Conservation (phyloP, 306 rosid genomes). For the Gynostemma pentaphyllum region DNA sequence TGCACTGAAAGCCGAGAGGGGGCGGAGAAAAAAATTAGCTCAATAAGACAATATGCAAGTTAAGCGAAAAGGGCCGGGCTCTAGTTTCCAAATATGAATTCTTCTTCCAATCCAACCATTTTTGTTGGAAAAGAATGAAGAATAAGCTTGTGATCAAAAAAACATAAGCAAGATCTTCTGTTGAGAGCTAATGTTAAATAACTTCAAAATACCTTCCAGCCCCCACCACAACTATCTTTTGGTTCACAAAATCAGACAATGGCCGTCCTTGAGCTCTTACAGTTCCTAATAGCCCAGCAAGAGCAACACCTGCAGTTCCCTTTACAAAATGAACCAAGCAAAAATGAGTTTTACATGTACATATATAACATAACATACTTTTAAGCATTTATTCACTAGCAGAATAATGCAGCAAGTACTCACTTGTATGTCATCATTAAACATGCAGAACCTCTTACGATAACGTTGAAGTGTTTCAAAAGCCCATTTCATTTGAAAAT, state of each 20-base stretch:
- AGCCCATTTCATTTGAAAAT: constrained; percentile 99
- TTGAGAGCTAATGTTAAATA: constrained; percentile 4
- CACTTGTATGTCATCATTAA: constrained; percentile 98
- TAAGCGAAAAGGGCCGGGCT: background rate
- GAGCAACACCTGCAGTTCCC: constrained; percentile 99
- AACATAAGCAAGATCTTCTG: constrained; percentile 11
- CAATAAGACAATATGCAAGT: background rate
- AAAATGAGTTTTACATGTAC: no score
- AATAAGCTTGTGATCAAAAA: constrained; percentile 15
- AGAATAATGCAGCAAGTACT: constrained; percentile 18
- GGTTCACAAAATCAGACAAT: constrained; percentile 64
- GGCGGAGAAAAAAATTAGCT: background rate
- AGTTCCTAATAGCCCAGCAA: constrained; percentile 89
- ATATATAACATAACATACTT: no score
- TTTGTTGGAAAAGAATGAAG: constrained; percentile 8
- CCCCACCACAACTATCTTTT: constrained; percentile 95
- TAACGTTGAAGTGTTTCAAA: constrained; percentile 91
- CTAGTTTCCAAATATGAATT: background rate
- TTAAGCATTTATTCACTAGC: constrained; percentile 1
- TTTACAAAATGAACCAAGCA: constrained; percentile 26
- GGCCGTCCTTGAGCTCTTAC: constrained; percentile 96
- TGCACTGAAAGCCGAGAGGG: constrained; percentile 49
- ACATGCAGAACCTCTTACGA: constrained; percentile 87
- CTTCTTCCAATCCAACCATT: background rate
- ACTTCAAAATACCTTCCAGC: constrained; percentile 80